Base-by-base conservation (phyloP, 2,329 filamentous ascomycete species). In the Davidsoniella eucalypti region DNA sequence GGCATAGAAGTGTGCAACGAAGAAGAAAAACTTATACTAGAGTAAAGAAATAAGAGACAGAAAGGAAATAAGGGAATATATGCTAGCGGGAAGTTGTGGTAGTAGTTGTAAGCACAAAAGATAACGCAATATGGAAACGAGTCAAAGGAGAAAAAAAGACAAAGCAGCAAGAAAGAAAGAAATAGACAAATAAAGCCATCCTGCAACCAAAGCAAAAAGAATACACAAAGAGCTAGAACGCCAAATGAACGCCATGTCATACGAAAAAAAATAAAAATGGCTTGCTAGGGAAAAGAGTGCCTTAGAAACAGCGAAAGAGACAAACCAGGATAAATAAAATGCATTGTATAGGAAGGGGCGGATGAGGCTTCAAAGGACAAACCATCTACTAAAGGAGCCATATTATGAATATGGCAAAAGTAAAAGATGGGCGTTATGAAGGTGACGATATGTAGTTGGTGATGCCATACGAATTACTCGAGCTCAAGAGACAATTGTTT, bases 321-420 rank as follows among this genome's bases (percentile, higher is more conserved):
- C 36, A 40, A 42, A n/a, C 44, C n/a, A 55, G 43, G 56, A 55
- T 50, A 55, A 57, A 46, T 26, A 52, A 53, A 50, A 51, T 21
- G 41, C 37, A 47, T 43, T 43, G 39, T 38, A 48, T 47, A 39
- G n/a, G 41, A 52, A 39, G 26, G 38, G 16, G 9, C 18, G 41
- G 26, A 47, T 17, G 6, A 45, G 21, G 17, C 29, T 33, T 33
- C 29, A 4, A 33, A 33, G 29, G 29, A 12, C 12, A 33, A 2
- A 12, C 2, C 29, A 33, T 33, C 29, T 33, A 33, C 8, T 12
- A 33, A 12, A 12, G 8, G 2, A 12, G 29, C 33, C 29, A 49
- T 39, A 23, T 23, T 25, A 49, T 49, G 21, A 33, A 39, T 18
- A 12, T 26, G 4, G 14, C 7, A 44, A 44, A 23, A 23, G 4